A percentile compares a stretch with the other conserved stretches of the same genome.
Evolutionary conservation across 495 filamentous ascomycete species (phyloP).

Genomic region (Penicillium argentinense): DNA sequence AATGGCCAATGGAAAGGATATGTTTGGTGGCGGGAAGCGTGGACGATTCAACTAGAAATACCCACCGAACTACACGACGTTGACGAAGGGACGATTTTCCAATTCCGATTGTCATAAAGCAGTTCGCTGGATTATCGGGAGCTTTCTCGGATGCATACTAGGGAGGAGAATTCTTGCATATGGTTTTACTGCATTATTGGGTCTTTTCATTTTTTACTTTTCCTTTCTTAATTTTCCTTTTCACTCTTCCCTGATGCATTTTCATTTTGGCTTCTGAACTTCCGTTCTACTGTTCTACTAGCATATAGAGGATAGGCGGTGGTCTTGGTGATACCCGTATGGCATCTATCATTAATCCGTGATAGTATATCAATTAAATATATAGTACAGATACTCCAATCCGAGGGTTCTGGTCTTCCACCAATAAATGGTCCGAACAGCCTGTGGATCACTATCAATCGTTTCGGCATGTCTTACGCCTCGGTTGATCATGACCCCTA

Average conservation of each 20-base stretch:
- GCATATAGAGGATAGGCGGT: slow-evolving; percentile 43
- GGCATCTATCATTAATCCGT: slow-evolving; percentile 31
- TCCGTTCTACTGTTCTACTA: too few species aligned
- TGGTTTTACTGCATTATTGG: slow-evolving; percentile 18
- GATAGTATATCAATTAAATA: slow-evolving; percentile 30
- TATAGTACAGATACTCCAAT: slow-evolving; percentile 20
- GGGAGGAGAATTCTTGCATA: slow-evolving; percentile 40
- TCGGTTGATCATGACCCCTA: too few species aligned
- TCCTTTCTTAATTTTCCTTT: slow-evolving; percentile 3
- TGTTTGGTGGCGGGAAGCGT: slow-evolving; percentile 68
- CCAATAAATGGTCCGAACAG: background rate
- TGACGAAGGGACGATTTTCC: slow-evolving; percentile 40
- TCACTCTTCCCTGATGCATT: slow-evolving; percentile 10
- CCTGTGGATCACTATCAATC: too few species aligned
- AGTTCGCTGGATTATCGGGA: slow-evolving; percentile 29
- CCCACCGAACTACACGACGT: slow-evolving; percentile 32
- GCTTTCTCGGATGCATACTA: slow-evolving; percentile 40
- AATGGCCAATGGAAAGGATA: slow-evolving; percentile 63
- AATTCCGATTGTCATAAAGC: slow-evolving; percentile 41
- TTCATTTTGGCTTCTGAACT: slow-evolving; percentile 14
- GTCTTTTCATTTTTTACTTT: slow-evolving; percentile 10
- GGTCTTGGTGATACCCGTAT: slow-evolving; percentile 49
- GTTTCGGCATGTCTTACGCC: too few species aligned
- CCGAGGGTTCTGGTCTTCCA: background rate
- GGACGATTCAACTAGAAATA: slow-evolving; percentile 58